These are phyloP conservation scores for Solanum hybrid DNA, from an alignment of 305 asterid species.

Conservation along the genomic window DNA sequence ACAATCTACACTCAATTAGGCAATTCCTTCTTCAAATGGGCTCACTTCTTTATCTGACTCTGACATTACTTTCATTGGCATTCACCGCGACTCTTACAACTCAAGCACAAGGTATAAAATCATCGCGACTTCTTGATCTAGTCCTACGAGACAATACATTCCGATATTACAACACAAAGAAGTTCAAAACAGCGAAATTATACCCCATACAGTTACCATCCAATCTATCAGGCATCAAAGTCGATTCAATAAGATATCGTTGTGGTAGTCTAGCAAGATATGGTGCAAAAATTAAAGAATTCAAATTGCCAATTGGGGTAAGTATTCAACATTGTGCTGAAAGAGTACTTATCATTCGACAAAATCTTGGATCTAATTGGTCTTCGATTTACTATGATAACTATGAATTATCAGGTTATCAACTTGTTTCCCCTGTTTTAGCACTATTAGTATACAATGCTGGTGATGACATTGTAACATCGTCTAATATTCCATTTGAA, in stretches of 20 bases:
- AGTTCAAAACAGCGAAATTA: slow-evolving; percentile 47
- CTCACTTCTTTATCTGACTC: slow-evolving; percentile 10
- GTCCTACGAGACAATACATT: slow-evolving; percentile 68
- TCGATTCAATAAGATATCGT: slow-evolving; percentile 37
- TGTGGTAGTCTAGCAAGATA: slow-evolving; percentile 77
- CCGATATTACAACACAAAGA: slow-evolving; percentile 29
- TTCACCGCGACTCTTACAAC: slow-evolving; percentile 12
- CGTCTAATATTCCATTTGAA: slow-evolving; percentile 28
- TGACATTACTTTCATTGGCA: slow-evolving; percentile 14
- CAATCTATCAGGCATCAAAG: slow-evolving; percentile 60
- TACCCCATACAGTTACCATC: slow-evolving; percentile 43
- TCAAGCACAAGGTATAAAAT: slow-evolving; percentile 42
- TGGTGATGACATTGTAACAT: slow-evolving; percentile 11
- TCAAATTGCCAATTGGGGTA: slow-evolving; percentile 33
- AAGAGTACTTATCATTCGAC: slow-evolving; percentile 52
- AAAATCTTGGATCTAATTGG: slow-evolving; percentile 63
- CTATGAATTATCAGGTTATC: slow-evolving; percentile 60
- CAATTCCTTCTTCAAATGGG: slow-evolving; percentile 21
- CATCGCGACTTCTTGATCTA: slow-evolving; percentile 54
- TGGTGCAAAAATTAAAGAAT: slow-evolving; percentile 56
- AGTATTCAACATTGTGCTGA: slow-evolving; percentile 39
- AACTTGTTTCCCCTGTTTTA: slow-evolving; percentile 59
- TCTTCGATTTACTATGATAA: slow-evolving; percentile 51
- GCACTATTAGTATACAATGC: slow-evolving; percentile 54
- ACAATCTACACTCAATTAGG: background rate